Evolutionary conservation across 2,329 filamentous ascomycete genomes (phyloP).

Genomic region (Venturia carpophila): DNA sequence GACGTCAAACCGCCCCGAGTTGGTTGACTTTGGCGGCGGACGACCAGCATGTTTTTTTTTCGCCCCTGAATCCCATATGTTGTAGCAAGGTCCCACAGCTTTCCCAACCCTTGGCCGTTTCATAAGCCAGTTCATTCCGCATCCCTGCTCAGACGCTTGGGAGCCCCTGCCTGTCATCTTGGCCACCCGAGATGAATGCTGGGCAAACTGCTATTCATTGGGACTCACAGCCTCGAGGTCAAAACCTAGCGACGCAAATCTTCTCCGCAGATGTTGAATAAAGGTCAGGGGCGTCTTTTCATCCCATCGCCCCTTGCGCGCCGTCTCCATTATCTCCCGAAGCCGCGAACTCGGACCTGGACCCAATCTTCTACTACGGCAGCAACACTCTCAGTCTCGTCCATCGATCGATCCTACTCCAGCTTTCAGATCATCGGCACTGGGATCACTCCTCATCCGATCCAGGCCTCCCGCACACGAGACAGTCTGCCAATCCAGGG

Average conservation of each 20-base stretch:
- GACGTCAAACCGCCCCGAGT: no score
- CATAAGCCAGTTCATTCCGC: neutral
- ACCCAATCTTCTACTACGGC: neutral
- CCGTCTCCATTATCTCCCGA: neutral
- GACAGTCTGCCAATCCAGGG: neutral
- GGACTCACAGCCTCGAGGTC: conserved; percentile 2
- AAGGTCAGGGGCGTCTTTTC: neutral
- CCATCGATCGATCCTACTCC: neutral
- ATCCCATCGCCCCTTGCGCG: neutral
- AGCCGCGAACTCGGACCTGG: neutral
- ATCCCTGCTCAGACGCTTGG: neutral
- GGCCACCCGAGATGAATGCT: neutral
- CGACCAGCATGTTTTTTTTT: neutral
- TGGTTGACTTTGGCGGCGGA: neutral
- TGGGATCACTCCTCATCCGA: neutral
- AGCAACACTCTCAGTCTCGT: neutral
- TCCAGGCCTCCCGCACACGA: neutral
- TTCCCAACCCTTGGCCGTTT: neutral
- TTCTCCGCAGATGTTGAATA: neutral
- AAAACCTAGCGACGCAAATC: neutral
- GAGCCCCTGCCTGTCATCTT: neutral
- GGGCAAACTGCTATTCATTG: neutral
- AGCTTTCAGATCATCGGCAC: neutral
- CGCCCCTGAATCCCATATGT: neutral
- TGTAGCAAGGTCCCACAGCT: neutral